Conservation (phyloP, 2,329 filamentous ascomycete genomes). For the Colletotrichum musae region DNA sequence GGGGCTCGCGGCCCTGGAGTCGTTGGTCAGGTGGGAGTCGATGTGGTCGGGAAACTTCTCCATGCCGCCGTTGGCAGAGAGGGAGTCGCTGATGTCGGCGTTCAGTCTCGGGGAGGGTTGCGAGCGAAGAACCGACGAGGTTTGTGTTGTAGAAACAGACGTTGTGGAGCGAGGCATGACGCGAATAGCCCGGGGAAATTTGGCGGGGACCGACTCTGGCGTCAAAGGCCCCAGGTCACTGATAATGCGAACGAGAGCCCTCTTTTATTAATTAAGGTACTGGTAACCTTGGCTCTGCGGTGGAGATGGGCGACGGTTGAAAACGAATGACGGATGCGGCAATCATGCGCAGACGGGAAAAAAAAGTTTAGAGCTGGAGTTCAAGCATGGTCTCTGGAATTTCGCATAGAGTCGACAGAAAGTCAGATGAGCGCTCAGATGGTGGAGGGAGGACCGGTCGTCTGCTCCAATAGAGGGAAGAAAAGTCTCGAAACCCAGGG, state of each 20-base stretch:
- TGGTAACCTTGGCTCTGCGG: constrained; percentile 3
- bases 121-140: constrained; percentile 51
- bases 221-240: constrained; percentile 19
- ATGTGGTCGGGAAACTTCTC: constrained; percentile 73
- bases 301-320: neutral
- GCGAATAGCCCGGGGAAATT: constrained; percentile 27
- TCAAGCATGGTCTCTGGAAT: constrained; percentile 32
- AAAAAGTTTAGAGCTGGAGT: constrained; percentile 30
- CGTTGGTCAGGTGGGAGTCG: constrained; percentile 53
- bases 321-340: constrained; percentile 39
- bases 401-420: constrained; percentile 29
- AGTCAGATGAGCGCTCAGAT: constrained; percentile 39
- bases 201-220: constrained; percentile 37
- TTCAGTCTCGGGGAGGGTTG: constrained; percentile 46
- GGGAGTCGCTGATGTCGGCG: constrained; percentile 34
- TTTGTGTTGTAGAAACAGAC: constrained; percentile 49
- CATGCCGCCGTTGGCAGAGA: constrained; percentile 51
- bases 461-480: constrained; percentile 8
- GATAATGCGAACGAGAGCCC: constrained; percentile 16
- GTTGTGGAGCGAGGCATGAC: constrained; percentile 59
- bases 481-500: constrained; percentile 28
- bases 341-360: constrained; percentile 33
- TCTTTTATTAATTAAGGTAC: constrained; percentile 8
- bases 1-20: constrained; percentile 41
- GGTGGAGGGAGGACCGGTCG: constrained; percentile 14